Evolutionary conservation across 148 eudicot genomes (phyloP), one percentile per base, ranked within the genome.

Genomic region (Silene uniflora): DNA sequence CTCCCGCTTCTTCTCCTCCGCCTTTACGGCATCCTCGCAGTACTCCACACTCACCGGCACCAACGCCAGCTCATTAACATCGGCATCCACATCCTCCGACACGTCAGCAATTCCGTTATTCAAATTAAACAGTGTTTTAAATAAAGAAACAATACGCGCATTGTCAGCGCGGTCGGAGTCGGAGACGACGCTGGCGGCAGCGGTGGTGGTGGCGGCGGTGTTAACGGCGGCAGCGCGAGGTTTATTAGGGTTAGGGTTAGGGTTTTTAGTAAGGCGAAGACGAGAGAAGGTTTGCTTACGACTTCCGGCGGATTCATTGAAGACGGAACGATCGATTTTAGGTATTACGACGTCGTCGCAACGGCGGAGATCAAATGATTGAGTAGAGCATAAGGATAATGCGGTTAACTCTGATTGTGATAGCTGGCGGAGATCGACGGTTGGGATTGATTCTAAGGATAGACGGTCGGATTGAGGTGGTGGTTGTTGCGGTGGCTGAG

Each of bases 251-350:
- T 71, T 22, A 6, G 54, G 21, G 85, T 61, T 78, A 27, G 79
- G 81, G 13, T 82, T 24, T 67, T 80, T 84, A 2, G 98, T 87
- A 3, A 89, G 86, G 39, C 96, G 97, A 80, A 91, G 89, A 72
- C 97, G 93, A 23, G 98, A 94, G 82, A 84, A 94, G 63, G 98
- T 94, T 73, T 94, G 98, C 23, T 91, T 91, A 10, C 93, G 91
- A 73, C 96, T 90, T 4, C 93, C 97, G 72, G 96, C 96, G 73
- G 97, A 90, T 63, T 94, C 98, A 66, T 94, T 94, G 83, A 94
- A 94, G 54, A 94, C 88, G 76, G 91, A 74, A 18, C 90, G 87
- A 85, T 94, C 93, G 82, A 94, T 89, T 79, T 87, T 87, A 63
- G 98, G 97, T 82, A 90, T 85, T 0, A 90, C 88, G 79, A 90